Evolutionary conservation across 75 land plant genomes (phyloP).

Genomic region (Cunninghamia lanceolata): DNA sequence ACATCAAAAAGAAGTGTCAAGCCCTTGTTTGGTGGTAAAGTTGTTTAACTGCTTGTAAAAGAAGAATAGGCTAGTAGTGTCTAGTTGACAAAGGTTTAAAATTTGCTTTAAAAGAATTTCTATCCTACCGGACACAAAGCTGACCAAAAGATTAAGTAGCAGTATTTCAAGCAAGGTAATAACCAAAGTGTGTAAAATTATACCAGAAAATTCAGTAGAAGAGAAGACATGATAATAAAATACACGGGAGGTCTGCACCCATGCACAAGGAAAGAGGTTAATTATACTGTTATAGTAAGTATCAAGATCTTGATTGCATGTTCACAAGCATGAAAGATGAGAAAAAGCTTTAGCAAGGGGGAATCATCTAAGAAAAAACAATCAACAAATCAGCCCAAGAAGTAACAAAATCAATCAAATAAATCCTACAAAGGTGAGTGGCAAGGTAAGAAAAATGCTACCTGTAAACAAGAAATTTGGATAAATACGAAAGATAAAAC

Average conservation of each 20-base stretch:
- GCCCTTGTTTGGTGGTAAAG: neutral
- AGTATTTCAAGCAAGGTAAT: neutral
- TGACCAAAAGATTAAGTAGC: neutral
- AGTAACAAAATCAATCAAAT: neutral
- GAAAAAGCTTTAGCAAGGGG: neutral
- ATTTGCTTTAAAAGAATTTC: neutral
- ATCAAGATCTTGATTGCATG: neutral
- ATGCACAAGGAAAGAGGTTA: neutral
- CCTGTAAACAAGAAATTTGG: too few relatives aligned
- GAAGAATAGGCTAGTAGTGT: neutral
- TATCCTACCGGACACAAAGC: neutral
- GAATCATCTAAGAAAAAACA: neutral
- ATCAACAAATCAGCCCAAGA: neutral
- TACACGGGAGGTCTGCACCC: neutral
- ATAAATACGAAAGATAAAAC: too few relatives aligned
- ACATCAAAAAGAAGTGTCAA: neutral
- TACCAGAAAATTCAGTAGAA: neutral
- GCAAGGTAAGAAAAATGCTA: neutral
- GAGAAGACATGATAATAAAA: neutral
- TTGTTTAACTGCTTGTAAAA: too few relatives aligned
- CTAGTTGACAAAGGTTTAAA: neutral
- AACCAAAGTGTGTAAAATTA: too few relatives aligned
- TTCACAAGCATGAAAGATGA: neutral
- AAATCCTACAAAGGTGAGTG: neutral
- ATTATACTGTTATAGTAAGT: neutral